Base-by-base conservation (phyloP, 2,329 filamentous ascomycete species). In the Epichloe sp. region DNA sequence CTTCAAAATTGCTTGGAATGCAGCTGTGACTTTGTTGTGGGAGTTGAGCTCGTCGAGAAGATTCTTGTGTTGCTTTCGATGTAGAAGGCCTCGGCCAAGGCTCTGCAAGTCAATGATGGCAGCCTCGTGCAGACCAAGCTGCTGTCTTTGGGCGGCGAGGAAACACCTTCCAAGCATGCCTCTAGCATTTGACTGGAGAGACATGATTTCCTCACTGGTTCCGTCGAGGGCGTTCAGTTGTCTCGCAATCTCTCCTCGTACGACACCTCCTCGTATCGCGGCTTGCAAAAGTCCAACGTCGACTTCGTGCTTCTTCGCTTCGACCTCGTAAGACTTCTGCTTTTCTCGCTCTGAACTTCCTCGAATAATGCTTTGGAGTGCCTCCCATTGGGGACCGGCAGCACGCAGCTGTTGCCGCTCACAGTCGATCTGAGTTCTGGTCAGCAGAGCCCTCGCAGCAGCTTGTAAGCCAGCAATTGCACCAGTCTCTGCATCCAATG, bases 1-100 rank as follows among this genome's bases (percentile, higher is more conserved):
- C 53, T 91, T 80, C 35, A 82, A 76, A 7, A 90, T 70, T 31
- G 82, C 81, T 66, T 98, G 93, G 2, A 96, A 73, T 35, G 81
- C 71, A 23, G 80, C 69, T 40, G 90, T 78, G 54, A 82, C 78
- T 0, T 80, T 72, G 38, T 84, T 80, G 58, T 87, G 79, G 2
- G 81, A 79, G 48, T 82, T 72, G 26, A 97, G 78, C 42, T 86
- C 77, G 15, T 83, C 78, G 14, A 95, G 75, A 44, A 91, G 73
- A 2, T 75, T 71, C 46, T 71, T 68, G 37, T 85, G 78, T 44
- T 77, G 66, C 54, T 82, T 72, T 52, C 88, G 78, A 58, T 76
- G 76, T 15, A 83, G 64, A 58, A 73, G 79, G n/a, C 83, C 87
- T 56, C 86, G 77, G 26, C 78, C 76, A 44, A 76, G 71, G 19